Conservation (phyloP, 1,284 basidiomycete species). For the Taiwanofungus camphoratus region DNA sequence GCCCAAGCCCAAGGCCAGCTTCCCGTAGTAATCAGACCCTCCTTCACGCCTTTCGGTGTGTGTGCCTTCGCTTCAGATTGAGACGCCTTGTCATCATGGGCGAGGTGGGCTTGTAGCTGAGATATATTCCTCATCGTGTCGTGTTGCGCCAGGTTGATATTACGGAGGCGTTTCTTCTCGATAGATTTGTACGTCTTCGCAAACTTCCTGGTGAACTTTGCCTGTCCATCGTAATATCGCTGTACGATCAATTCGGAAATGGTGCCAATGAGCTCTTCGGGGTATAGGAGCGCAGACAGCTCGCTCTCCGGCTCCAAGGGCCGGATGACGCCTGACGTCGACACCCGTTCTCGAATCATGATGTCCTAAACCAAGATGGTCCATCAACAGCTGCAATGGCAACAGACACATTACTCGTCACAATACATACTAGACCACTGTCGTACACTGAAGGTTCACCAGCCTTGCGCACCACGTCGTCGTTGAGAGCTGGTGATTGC, state of each 20-base stretch:
- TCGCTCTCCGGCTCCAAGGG: slow-evolving; percentile 51
- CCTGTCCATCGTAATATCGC: slow-evolving; percentile 58
- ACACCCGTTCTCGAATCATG: slow-evolving; percentile 74
- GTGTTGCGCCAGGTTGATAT: slow-evolving; percentile 54
- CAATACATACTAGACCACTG: slow-evolving; percentile 42
- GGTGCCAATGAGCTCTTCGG: slow-evolving; percentile 58
- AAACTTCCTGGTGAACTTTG: slow-evolving; percentile 60
- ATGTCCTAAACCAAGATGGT: slow-evolving; percentile 28
- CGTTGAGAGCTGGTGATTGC: slow-evolving; percentile 15
- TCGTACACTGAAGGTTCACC: slow-evolving; percentile 63
- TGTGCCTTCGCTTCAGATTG: slow-evolving; percentile 22
- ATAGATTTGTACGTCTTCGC: slow-evolving; percentile 46
- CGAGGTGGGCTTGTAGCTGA: slow-evolving; percentile 36
- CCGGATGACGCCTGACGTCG: slow-evolving; percentile 50
- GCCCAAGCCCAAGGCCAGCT: slow-evolving; percentile 75
- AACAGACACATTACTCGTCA: not conserved
- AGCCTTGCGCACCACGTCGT: slow-evolving; percentile 40
- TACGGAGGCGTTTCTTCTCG: slow-evolving; percentile 53
- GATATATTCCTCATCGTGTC: slow-evolving; percentile 47
- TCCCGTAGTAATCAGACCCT: slow-evolving; percentile 42
- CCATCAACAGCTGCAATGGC: not conserved
- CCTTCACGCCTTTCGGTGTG: slow-evolving; percentile 39
- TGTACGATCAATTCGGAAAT: slow-evolving; percentile 59
- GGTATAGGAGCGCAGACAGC: slow-evolving; percentile 46
- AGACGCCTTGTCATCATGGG: slow-evolving; percentile 16